Conservation (phyloP, 2,329 filamentous ascomycete genomes). For the Zopfia rhizophila region DNA sequence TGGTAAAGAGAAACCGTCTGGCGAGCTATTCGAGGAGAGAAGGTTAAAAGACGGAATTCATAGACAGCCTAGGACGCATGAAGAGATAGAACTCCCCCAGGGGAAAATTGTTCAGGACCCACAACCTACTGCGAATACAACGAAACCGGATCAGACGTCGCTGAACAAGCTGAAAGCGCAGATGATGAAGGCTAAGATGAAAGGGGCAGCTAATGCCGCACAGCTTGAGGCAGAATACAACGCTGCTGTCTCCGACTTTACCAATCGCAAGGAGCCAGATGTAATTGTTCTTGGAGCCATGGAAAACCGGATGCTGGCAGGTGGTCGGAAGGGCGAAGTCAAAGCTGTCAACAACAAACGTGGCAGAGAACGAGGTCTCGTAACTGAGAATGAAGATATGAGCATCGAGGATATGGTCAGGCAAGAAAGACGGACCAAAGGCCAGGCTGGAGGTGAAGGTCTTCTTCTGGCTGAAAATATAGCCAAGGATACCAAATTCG, state of each 20-base stretch:
- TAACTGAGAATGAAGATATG: constrained; percentile 96
- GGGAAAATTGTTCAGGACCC: constrained; percentile 69
- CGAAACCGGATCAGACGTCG: constrained; percentile 76
- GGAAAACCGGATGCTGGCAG: constrained; percentile 89
- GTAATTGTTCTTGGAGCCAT: constrained; percentile 86
- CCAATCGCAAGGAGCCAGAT: constrained; percentile 67
- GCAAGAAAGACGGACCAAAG: constrained; percentile 87
- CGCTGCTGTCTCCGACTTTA: constrained; percentile 72
- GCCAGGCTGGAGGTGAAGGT: constrained; percentile 81
- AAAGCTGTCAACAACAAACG: constrained; percentile 81
- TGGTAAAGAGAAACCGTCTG: constrained; percentile 85
- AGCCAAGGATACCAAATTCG: constrained; percentile 90
- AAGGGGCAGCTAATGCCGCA: constrained; percentile 77
- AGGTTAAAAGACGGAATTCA: constrained; percentile 68
- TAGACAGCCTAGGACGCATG: constrained; percentile 43
- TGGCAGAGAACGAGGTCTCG: constrained; percentile 82
- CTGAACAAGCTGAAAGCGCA: constrained; percentile 92
- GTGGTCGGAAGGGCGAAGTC: constrained; percentile 77
- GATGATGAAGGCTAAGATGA: constrained; percentile 94
- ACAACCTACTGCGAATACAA: constrained; percentile 57
- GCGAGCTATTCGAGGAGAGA: constrained; percentile 84
- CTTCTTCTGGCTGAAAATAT: constrained; percentile 89
- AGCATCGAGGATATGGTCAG: constrained; percentile 95
- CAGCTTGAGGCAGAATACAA: constrained; percentile 88
- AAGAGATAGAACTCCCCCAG: constrained; percentile 56